phyloP scores from a whole-genome alignment of 2,329 filamentous ascomycete genomes.

The Penicillium concentricum region DNA sequence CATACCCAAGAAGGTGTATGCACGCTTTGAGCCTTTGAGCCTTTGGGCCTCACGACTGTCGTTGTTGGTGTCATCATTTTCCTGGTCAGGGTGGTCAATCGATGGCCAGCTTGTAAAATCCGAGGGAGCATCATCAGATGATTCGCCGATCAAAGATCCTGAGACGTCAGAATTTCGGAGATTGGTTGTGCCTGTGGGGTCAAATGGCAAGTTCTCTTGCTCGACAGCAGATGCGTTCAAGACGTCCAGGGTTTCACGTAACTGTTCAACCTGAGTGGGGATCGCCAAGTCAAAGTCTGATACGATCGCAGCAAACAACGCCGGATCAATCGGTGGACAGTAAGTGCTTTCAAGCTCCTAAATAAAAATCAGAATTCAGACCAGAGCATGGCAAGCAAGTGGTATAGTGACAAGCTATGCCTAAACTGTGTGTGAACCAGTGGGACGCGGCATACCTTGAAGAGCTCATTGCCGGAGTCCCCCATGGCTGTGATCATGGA shows the following conservation, averaged over 20 bases:
- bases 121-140: neutral
- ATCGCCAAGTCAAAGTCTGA: slow-evolving; percentile 68
- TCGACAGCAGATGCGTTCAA: slow-evolving; percentile 72
- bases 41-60: slow-evolving; percentile 4
- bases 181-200: slow-evolving; percentile 69
- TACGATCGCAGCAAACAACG: slow-evolving; percentile 72
- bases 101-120: neutral
- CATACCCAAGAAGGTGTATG: slow-evolving; percentile 32
- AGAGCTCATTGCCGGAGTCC: neutral
- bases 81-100: slow-evolving; percentile 6
- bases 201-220: slow-evolving; percentile 64
- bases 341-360: slow-evolving; percentile 63
- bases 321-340: slow-evolving; percentile 71
- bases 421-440: neutral
- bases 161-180: slow-evolving; percentile 26
- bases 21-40: slow-evolving; percentile 13
- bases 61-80: slow-evolving; percentile 27
- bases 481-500: neutral
- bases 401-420: neutral
- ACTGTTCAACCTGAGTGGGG: slow-evolving; percentile 52
- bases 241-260: slow-evolving; percentile 60
- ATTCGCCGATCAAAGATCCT: slow-evolving; percentile 24
- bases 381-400: neutral
- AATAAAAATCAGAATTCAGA: neutral
- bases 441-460: neutral